Conservation (phyloP, 345 rosid species). For the Erucastrum elatum region DNA sequence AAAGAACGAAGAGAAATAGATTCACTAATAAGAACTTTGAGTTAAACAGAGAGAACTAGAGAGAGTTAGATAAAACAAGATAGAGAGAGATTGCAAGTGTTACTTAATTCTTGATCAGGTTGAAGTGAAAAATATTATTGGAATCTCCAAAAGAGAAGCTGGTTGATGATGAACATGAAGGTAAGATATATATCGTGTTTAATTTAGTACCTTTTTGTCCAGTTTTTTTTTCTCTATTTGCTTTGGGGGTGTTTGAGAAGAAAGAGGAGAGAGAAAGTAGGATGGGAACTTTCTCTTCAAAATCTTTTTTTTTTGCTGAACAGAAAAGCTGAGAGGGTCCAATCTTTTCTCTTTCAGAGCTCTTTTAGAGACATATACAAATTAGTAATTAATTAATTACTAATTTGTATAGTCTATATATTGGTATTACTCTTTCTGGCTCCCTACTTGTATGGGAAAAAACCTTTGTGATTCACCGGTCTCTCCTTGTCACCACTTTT, state of each 20-base stretch:
- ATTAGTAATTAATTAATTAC: not conserved
- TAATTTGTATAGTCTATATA: not conserved
- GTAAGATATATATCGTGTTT: conserved; percentile 9
- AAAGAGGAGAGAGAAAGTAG: conserved; percentile 35
- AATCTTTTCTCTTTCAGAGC: conserved; percentile 45
- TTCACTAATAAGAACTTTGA: conserved; percentile 5
- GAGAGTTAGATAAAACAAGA: not conserved
- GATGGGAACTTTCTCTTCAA: conserved; percentile 55
- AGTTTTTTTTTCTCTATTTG: conserved; percentile 14
- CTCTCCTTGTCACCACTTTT: conserved; percentile 38
- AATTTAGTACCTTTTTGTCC: conserved; percentile 35
- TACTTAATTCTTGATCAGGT: conserved; percentile 14
- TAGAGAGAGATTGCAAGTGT: not conserved
- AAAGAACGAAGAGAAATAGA: not conserved
- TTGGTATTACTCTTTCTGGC: conserved; percentile 48
- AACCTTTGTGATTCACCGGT: conserved; percentile 50
- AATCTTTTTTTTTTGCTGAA: conserved; percentile 38
- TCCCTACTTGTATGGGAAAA: conserved; percentile 70
- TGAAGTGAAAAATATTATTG: conserved; percentile 22
- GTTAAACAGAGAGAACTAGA: not conserved
- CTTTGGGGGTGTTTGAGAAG: conserved; percentile 23
- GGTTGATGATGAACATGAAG: conserved; percentile 42
- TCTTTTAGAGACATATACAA: conserved; percentile 1
- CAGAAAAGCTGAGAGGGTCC: conserved; percentile 50
- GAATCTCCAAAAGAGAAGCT: conserved; percentile 23